Percentiles rank a stretch among this genome's conserved stretches.
Conservation (phyloP, 495 filamentous ascomycete genomes). For the Penicillium riverlandense region DNA sequence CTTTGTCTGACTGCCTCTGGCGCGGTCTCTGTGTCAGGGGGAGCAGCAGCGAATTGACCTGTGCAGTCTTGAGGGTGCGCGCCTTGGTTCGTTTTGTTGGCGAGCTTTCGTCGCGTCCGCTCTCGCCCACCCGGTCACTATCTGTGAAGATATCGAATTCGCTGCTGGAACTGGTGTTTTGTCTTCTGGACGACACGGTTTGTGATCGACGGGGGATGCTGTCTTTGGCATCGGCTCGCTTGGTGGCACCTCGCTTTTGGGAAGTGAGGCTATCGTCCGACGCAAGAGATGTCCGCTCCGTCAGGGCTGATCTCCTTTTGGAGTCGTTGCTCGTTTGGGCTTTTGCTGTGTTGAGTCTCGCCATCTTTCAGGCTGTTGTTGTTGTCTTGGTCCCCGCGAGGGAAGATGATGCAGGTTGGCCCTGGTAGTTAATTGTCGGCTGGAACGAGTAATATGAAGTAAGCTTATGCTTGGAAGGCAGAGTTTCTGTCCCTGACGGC, state of each 20-base stretch:
- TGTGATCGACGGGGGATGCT: neutral
- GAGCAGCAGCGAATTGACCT: slow-evolving; percentile 31
- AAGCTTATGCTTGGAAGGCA: too few species aligned
- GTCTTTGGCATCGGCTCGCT: neutral
- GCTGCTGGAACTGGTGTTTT: slow-evolving; percentile 9
- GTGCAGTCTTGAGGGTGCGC: slow-evolving; percentile 20
- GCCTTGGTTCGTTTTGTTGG: slow-evolving; percentile 16
- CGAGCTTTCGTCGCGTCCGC: slow-evolving; percentile 4
- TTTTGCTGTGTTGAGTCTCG: slow-evolving; percentile 6
- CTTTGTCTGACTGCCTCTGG: slow-evolving; percentile 16
- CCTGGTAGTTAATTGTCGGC: too few species aligned
- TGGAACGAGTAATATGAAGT: too few species aligned
- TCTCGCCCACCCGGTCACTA: slow-evolving; percentile 12
- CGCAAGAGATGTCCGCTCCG: neutral
- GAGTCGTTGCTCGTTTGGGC: neutral
- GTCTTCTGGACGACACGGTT: slow-evolving; percentile 2
- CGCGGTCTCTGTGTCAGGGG: slow-evolving; percentile 17
- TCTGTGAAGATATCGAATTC: slow-evolving; percentile 31
- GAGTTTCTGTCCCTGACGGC: too few species aligned
- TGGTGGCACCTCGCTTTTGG: neutral
- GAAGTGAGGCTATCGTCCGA: neutral
- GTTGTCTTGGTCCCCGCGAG: neutral
- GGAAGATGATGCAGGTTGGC: too few species aligned
- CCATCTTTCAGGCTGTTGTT: neutral
- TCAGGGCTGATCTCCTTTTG: too few species aligned